Conservation (phyloP, 75 land plant species). For the Selaginella tamariscina region DNA sequence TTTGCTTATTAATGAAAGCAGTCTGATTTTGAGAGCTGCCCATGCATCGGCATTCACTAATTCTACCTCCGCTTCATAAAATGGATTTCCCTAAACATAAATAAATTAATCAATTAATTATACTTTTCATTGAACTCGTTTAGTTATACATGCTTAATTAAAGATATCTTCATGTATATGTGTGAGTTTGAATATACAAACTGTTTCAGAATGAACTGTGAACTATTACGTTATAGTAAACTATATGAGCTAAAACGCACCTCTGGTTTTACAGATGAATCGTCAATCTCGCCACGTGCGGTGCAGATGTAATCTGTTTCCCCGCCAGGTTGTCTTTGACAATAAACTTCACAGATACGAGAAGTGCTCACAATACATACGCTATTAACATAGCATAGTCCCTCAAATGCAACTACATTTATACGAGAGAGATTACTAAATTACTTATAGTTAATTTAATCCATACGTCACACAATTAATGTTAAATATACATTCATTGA, state of each 20-base stretch:
- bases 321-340: background rate
- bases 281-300: background rate
- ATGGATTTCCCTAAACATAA: too few species aligned
- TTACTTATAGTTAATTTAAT: too few species aligned
- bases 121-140: too few species aligned
- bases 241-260: too few species aligned
- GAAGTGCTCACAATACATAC: background rate
- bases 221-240: too few species aligned
- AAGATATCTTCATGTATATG: too few species aligned
- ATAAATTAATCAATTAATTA: too few species aligned
- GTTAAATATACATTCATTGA: too few species aligned
- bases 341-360: background rate
- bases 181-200: too few species aligned
- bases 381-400: background rate
- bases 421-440: background rate
- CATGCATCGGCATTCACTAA: background rate
- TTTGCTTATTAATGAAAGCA: background rate
- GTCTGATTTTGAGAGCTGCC: background rate
- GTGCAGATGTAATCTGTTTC: background rate
- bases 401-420: background rate
- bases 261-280: background rate
- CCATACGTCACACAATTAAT: too few species aligned
- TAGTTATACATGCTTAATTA: too few species aligned
- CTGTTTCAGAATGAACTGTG: too few species aligned
- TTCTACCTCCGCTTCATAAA: background rate